Evolutionary conservation across 441 rosid species (phyloP).

Genomic region (Syzygium syzygioides): DNA sequence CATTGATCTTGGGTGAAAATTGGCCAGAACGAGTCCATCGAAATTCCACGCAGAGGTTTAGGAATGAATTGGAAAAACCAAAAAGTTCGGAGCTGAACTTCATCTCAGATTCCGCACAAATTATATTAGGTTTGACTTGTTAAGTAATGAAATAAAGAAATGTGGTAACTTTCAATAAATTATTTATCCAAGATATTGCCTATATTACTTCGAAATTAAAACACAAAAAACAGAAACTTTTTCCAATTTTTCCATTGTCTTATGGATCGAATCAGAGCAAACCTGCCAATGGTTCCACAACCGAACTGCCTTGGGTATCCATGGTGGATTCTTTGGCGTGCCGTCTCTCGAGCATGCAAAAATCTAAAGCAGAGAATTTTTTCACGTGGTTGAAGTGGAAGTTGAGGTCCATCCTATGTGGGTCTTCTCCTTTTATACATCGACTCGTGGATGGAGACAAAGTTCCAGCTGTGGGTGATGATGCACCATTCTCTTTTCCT

Average conservation of each 20-base stretch:
- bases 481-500: neutral
- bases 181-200: too few species aligned
- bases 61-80: neutral
- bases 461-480: neutral
- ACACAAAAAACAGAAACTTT: neutral
- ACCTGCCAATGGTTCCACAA: neutral
- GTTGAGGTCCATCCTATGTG: neutral
- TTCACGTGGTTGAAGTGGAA: neutral
- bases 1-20: too few species aligned
- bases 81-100: neutral
- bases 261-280: neutral
- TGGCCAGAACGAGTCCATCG: fast-evolving
- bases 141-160: neutral
- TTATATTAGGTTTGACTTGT: neutral
- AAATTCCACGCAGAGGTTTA: too few species aligned
- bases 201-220: neutral
- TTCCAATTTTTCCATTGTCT: neutral
- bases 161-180: neutral
- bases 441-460: neutral
- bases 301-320: neutral
- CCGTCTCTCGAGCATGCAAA: neutral
- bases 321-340: neutral
- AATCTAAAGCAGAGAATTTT: neutral
- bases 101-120: neutral
- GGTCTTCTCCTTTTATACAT: neutral